Percentiles rank a stretch among this genome's conserved stretches.
Evolutionary conservation across 1,139 yeast genomes (phyloP).

Genomic region (Saccharomyces hybrid): DNA sequence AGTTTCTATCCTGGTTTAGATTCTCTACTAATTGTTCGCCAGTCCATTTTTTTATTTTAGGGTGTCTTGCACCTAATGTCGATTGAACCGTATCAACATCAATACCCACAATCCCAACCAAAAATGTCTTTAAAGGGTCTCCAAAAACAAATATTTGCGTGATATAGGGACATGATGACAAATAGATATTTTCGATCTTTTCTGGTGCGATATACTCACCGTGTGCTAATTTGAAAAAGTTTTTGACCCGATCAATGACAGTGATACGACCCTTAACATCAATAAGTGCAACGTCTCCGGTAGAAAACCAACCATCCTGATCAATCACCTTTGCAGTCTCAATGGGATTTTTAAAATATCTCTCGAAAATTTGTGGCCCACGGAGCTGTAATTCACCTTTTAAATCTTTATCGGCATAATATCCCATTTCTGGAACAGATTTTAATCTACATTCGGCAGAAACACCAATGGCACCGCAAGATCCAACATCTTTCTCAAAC

Average conservation of each 20-base stretch:
- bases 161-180: slow-evolving; percentile 45
- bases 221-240: slow-evolving; percentile 73
- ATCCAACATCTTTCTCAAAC: slow-evolving; percentile 46
- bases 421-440: slow-evolving; percentile 65
- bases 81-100: slow-evolving; percentile 37
- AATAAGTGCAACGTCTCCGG: slow-evolving; percentile 67
- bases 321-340: slow-evolving; percentile 50
- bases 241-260: slow-evolving; percentile 70
- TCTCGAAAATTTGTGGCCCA: slow-evolving; percentile 58
- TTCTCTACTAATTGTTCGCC: slow-evolving; percentile 26
- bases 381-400: slow-evolving; percentile 57
- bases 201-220: slow-evolving; percentile 82
- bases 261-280: slow-evolving; percentile 47
- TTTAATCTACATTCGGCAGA: slow-evolving; percentile 52
- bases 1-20: slow-evolving; percentile 22
- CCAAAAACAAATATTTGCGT: slow-evolving; percentile 63
- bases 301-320: slow-evolving; percentile 65
- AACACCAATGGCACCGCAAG: slow-evolving; percentile 55
- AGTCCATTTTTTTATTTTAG: slow-evolving; percentile 17
- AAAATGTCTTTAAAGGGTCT: slow-evolving; percentile 50
- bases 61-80: slow-evolving; percentile 13
- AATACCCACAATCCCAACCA: slow-evolving; percentile 61
- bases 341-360: slow-evolving; percentile 53
- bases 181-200: slow-evolving; percentile 59
- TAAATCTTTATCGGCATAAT: slow-evolving; percentile 41